These are phyloP conservation scores for Anthoceros angustus DNA, from an alignment of 225 moss, liverwort and hornwort species.

Conservation along the genomic window DNA sequence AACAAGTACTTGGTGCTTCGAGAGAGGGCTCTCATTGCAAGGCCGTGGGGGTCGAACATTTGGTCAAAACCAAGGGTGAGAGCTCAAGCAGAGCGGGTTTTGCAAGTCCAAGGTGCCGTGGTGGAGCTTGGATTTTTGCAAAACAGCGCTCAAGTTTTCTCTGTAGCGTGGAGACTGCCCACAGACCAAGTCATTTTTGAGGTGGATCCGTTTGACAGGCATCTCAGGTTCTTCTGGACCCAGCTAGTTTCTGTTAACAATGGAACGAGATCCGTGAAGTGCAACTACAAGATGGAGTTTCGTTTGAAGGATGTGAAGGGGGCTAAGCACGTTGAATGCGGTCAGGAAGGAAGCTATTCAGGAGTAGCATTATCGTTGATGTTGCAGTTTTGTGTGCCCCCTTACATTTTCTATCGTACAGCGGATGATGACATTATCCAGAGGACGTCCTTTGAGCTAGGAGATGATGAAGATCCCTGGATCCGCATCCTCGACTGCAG, in stretches of 20 bases:
- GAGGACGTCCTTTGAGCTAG: constrained; percentile 26
- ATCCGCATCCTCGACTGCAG: constrained; percentile 62
- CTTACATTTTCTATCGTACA: constrained; percentile 53
- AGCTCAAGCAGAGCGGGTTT: constrained; percentile 18
- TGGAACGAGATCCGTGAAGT: constrained; percentile 5
- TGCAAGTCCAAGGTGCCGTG: constrained; percentile 26
- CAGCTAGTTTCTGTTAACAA: constrained; percentile 7
- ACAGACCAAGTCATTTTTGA: constrained; percentile 25
- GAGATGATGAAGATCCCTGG: constrained; percentile 89
- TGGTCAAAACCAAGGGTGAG: constrained; percentile 7
- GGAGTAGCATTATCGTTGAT: constrained; percentile 35
- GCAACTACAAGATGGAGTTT: constrained; percentile 60
- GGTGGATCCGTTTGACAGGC: constrained; percentile 22
- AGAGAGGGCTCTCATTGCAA: constrained; percentile 18
- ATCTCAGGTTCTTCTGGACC: constrained; percentile 31
- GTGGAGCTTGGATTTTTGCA: constrained; percentile 44
- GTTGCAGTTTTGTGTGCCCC: constrained; percentile 50
- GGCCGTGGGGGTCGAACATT: constrained; percentile 9
- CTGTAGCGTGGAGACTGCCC: constrained; percentile 44
- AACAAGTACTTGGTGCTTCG: constrained; percentile 25
- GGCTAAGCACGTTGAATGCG: constrained; percentile 13
- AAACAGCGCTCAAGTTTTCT: constrained; percentile 21
- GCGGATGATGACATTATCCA: constrained; percentile 48
- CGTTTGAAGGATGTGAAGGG: constrained; percentile 28
- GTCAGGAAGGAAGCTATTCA: constrained; percentile 9